Percentiles rank a stretch among this genome's conserved stretches.
These are phyloP conservation scores for Nakataea oryzae DNA, from an alignment of 2,329 filamentous ascomycete species.

Conservation along the genomic window DNA sequence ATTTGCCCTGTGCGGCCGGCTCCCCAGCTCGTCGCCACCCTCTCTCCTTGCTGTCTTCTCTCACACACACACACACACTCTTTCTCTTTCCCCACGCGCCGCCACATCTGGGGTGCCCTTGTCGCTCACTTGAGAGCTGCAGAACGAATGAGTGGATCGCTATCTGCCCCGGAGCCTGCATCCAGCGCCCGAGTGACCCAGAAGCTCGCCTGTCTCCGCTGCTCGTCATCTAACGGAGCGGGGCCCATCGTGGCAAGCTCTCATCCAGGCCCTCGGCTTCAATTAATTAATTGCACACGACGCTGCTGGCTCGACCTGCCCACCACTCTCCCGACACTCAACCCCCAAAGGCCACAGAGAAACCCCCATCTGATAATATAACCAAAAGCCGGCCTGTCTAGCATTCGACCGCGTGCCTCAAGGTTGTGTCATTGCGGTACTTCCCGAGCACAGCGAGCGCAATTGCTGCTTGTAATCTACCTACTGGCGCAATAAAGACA, in stretches of 20 bases:
- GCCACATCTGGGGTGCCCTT: neutral
- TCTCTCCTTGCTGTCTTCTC: neutral
- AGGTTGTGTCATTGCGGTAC: no score
- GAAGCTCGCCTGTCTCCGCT: neutral
- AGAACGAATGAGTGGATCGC: neutral
- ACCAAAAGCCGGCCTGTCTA: neutral
- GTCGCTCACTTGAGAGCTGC: neutral
- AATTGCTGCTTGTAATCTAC: no score
- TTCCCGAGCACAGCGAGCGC: neutral
- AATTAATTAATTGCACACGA: neutral
- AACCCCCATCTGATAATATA: neutral
- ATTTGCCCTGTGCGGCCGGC: neutral
- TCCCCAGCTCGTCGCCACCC: neutral
- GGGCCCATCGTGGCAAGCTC: neutral
- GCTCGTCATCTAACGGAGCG: neutral
- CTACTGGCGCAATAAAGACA: neutral
- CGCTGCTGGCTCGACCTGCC: neutral
- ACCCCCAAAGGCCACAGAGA: neutral
- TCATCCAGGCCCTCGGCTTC: neutral
- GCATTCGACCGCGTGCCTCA: no score
- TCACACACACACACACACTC: neutral
- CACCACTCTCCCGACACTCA: neutral
- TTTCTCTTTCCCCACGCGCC: no score
- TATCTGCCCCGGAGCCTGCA: neutral
- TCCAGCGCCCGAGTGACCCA: no score